Evolutionary conservation across 805 yeast species (phyloP).

Genomic region (Ascoidea rubescens): DNA sequence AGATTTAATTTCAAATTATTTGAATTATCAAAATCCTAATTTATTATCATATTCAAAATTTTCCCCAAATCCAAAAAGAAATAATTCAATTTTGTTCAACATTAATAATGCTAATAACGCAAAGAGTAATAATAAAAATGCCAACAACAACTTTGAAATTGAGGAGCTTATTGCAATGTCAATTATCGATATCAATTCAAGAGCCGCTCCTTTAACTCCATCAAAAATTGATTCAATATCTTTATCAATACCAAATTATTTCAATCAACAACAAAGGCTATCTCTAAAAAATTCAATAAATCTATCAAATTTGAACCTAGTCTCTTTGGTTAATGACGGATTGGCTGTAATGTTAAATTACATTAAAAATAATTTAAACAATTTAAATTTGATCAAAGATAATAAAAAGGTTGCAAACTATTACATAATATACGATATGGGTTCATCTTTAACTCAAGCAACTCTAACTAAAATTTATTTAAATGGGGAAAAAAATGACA

Average conservation of each 20-base stretch:
- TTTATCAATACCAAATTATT: conserved; percentile 67
- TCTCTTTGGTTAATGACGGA: conserved; percentile 71
- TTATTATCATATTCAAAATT: too few species aligned
- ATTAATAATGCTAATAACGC: conserved; percentile 35
- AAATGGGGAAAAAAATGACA: conserved; percentile 27
- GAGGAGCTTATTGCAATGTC: conserved; percentile 86
- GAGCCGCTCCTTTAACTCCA: conserved; percentile 33
- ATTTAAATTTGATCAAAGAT: conserved; percentile 22
- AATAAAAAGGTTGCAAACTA: conserved; percentile 19
- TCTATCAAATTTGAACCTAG: conserved; percentile 50
- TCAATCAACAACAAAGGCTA: conserved; percentile 46
- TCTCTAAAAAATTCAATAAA: conserved; percentile 63
- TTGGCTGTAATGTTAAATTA: conserved; percentile 81
- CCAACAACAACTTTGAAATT: conserved; percentile 21
- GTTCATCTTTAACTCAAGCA: conserved; percentile 84
- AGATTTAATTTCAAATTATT: conserved; percentile 30
- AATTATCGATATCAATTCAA: conserved; percentile 43
- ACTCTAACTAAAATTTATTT: conserved; percentile 54
- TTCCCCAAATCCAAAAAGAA: conserved; percentile 35
- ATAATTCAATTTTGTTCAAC: conserved; percentile 44
- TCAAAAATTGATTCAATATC: conserved; percentile 37
- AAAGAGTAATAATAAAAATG: too few species aligned
- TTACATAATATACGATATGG: conserved; percentile 77
- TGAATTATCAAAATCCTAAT: conserved; percentile 1
- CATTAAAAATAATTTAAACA: conserved; percentile 33